A percentile compares a stretch with the other conserved stretches of the same genome.
phyloP scores from a whole-genome alignment of 768 basidiomycete genomes.

The Tricholoma flavovirens region DNA sequence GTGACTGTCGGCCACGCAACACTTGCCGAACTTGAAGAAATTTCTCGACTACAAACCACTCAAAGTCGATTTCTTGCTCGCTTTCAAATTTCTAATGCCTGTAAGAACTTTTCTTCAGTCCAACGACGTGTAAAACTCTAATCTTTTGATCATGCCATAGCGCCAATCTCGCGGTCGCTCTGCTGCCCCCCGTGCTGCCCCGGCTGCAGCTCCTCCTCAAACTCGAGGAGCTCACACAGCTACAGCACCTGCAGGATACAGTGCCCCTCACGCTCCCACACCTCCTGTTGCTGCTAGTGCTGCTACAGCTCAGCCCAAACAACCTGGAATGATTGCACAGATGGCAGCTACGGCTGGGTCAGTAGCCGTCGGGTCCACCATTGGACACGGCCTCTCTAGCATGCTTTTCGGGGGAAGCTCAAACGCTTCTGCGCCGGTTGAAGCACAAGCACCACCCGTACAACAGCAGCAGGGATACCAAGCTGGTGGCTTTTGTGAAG shows the following conservation, averaged over 20 bases:
- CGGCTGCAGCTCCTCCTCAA: slow-evolving; percentile 40
- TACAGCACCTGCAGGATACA: slow-evolving; percentile 43
- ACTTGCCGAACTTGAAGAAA: slow-evolving; percentile 5
- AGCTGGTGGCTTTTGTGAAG: slow-evolving; percentile 54
- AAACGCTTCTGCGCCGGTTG: slow-evolving; percentile 38
- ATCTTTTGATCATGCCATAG: slow-evolving; percentile 28
- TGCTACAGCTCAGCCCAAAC: slow-evolving; percentile 39
- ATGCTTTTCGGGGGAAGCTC: slow-evolving; percentile 82
- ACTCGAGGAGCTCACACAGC: slow-evolving; percentile 45
- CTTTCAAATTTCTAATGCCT: slow-evolving; percentile 26
- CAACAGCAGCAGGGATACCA: slow-evolving; percentile 37
- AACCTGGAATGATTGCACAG: slow-evolving; percentile 72
- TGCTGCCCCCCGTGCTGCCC: slow-evolving; percentile 42
- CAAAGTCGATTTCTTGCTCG: too few species aligned
- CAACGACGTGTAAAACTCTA: not conserved
- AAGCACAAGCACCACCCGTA: slow-evolving; percentile 46
- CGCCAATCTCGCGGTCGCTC: slow-evolving; percentile 77
- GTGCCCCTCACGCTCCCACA: slow-evolving; percentile 32
- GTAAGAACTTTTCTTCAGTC: slow-evolving; percentile 21
- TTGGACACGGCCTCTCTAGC: slow-evolving; percentile 84
- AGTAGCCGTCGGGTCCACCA: slow-evolving; percentile 80
- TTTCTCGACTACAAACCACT: slow-evolving; percentile 19
- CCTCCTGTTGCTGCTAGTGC: slow-evolving; percentile 39
- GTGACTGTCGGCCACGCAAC: slow-evolving; percentile 26
- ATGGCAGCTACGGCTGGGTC: slow-evolving; percentile 92